Evolutionary conservation across 176 grass and related monocot genomes (phyloP).

Genomic region (Musa acuminata): DNA sequence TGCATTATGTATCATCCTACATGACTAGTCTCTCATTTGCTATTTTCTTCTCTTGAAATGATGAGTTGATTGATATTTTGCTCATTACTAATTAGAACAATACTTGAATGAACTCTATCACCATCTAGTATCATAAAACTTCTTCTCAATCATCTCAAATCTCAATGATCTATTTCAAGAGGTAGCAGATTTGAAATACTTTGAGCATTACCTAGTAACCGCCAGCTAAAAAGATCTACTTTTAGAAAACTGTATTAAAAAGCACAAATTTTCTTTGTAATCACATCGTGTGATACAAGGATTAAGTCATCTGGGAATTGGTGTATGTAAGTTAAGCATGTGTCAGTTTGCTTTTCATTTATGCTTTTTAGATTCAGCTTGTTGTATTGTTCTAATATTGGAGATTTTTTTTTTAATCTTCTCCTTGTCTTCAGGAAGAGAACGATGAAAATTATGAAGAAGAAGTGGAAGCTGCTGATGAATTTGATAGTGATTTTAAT

Average conservation of each 20-base stretch:
- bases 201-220: not conserved
- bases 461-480: constrained; percentile 59
- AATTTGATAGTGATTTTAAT: constrained; percentile 84
- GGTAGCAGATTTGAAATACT: not conserved
- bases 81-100: not conserved
- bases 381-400: not conserved
- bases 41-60: not conserved
- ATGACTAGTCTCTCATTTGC: not conserved
- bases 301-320: not conserved
- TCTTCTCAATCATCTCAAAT: not conserved
- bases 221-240: not conserved
- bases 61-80: not conserved
- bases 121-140: too few species aligned
- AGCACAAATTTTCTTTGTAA: not conserved
- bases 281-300: not conserved
- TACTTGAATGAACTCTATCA: not conserved
- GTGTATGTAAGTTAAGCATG: not conserved
- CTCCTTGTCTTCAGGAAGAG: constrained; percentile 47
- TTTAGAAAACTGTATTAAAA: not conserved
- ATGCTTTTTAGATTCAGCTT: not conserved
- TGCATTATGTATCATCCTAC: not conserved
- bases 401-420: not conserved
- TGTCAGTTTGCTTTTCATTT: not conserved
- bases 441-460: constrained; percentile 70
- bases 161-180: not conserved